These are phyloP conservation scores for Amyloporia xantha DNA, from an alignment of 768 basidiomycete species.

Conservation along the genomic window DNA sequence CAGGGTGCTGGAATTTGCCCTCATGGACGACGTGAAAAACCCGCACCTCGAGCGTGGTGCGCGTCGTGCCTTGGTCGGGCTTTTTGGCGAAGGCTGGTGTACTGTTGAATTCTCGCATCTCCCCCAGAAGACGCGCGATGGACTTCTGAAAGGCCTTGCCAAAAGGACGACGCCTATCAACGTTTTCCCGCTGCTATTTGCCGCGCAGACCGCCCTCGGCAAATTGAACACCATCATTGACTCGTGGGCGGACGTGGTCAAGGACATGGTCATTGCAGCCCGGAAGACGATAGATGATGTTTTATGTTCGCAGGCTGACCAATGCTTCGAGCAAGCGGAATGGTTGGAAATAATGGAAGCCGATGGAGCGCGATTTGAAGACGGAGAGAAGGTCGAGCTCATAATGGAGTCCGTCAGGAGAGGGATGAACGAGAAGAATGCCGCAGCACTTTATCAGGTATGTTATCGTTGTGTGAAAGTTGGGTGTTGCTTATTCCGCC, in stretches of 20 bases:
- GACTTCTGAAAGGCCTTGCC: constrained; percentile 64
- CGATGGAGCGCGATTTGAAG: constrained; percentile 70
- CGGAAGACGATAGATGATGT: constrained; percentile 59
- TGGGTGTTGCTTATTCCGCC: background rate
- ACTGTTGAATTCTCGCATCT: constrained; percentile 73
- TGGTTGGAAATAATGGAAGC: constrained; percentile 72
- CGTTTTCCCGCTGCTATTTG: constrained; percentile 61
- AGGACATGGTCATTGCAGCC: constrained; percentile 60
- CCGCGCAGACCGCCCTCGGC: constrained; percentile 53
- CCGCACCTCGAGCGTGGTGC: constrained; percentile 62
- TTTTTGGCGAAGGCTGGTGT: constrained; percentile 90
- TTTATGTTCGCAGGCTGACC: constrained; percentile 50
- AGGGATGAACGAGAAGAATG: constrained; percentile 59
- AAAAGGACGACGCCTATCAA: constrained; percentile 63
- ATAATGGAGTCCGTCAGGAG: constrained; percentile 60
- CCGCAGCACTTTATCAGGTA: constrained; percentile 73
- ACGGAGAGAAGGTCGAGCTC: constrained; percentile 72
- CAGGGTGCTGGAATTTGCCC: constrained; percentile 76
- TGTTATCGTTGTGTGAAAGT: constrained; percentile 7
- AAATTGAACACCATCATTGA: constrained; percentile 55
- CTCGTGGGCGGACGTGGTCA: constrained; percentile 60
- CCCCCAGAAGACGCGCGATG: constrained; percentile 56
- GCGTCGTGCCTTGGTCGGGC: constrained; percentile 67
- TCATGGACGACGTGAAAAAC: constrained; percentile 73
- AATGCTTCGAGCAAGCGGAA: constrained; percentile 60